Evolutionary conservation across 768 basidiomycete genomes (phyloP).

Genomic region (Lactarius tabidus): DNA sequence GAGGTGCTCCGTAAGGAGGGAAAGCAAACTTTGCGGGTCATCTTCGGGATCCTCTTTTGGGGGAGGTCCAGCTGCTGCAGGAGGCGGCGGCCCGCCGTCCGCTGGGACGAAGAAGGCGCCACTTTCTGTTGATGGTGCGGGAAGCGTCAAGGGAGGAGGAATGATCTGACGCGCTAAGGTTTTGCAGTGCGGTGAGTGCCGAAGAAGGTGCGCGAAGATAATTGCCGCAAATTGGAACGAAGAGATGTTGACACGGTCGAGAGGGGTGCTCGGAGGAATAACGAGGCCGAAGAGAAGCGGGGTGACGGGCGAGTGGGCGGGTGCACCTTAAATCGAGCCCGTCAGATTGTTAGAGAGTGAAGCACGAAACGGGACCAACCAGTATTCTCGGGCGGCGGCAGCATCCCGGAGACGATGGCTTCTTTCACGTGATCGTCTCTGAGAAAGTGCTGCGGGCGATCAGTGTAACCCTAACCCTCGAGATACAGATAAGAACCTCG

Average conservation of each 20-base stretch:
- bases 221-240: slow-evolving; percentile 72
- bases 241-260: slow-evolving; percentile 52
- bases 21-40: slow-evolving; percentile 70
- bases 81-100: slow-evolving; percentile 40
- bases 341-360: slow-evolving; percentile 27
- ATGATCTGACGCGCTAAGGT: slow-evolving; percentile 58
- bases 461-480: slow-evolving; percentile 9
- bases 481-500: slow-evolving; percentile 49
- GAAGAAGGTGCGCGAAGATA: slow-evolving; percentile 76
- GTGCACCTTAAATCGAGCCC: slow-evolving; percentile 23
- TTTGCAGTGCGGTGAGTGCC: slow-evolving; percentile 63
- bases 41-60: slow-evolving; percentile 46
- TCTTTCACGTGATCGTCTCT: slow-evolving; percentile 66
- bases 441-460: slow-evolving; percentile 59
- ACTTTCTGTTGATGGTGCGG: slow-evolving; percentile 32
- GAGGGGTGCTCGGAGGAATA: slow-evolving; percentile 54
- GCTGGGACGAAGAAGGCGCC: slow-evolving; percentile 74
- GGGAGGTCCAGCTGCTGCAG: slow-evolving; percentile 39
- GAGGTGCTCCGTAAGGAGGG: slow-evolving; percentile 85
- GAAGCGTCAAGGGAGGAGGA: slow-evolving; percentile 37
- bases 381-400: slow-evolving; percentile 48
- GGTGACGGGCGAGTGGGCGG: slow-evolving; percentile 48
- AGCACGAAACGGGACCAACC: slow-evolving; percentile 35
- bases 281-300: slow-evolving; percentile 69
- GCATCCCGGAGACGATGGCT: slow-evolving; percentile 69